Conservation (phyloP, 306 rosid genomes). For the Dryas octopetala region DNA sequence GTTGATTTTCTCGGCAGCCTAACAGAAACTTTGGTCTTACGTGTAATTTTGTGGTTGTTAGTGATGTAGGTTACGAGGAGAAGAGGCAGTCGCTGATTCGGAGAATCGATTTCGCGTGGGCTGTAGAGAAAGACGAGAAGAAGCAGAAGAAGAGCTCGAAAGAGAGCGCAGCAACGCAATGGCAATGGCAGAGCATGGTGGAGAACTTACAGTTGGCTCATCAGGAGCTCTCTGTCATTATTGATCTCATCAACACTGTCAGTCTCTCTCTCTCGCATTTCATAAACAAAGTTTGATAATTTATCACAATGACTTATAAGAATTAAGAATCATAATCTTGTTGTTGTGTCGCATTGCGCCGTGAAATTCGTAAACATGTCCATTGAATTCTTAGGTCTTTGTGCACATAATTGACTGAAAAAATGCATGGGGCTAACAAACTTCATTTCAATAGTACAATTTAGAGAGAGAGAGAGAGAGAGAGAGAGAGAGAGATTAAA, state of each 20-base stretch:
- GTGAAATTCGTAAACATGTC: neutral
- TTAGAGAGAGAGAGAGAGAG: too few species aligned
- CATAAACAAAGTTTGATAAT: too few species aligned
- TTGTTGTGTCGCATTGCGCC: neutral
- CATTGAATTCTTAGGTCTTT: too few species aligned
- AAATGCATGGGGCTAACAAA: too few species aligned
- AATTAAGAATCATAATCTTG: neutral
- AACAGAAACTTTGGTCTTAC: neutral
- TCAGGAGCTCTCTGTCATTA: slow-evolving; percentile 82
- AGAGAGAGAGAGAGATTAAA: too few species aligned
- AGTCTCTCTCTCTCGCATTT: slow-evolving; percentile 25
- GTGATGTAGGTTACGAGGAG: slow-evolving; percentile 81
- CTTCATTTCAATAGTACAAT: too few species aligned
- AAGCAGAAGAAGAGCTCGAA: slow-evolving; percentile 77
- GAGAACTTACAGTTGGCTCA: slow-evolving; percentile 84
- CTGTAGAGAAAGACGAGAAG: slow-evolving; percentile 75
- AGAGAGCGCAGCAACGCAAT: slow-evolving; percentile 68
- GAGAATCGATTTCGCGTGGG: slow-evolving; percentile 91
- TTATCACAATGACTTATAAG: neutral
- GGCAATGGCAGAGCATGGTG: slow-evolving; percentile 91
- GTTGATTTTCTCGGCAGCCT: neutral
- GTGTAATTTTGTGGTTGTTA: neutral
- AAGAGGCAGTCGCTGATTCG: slow-evolving; percentile 68
- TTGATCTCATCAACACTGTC: slow-evolving; percentile 89
- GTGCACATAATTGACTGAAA: too few species aligned